Evolutionary conservation across 2,329 filamentous ascomycete genomes (phyloP).

Genomic region (Aspergillus sclerotialis): DNA sequence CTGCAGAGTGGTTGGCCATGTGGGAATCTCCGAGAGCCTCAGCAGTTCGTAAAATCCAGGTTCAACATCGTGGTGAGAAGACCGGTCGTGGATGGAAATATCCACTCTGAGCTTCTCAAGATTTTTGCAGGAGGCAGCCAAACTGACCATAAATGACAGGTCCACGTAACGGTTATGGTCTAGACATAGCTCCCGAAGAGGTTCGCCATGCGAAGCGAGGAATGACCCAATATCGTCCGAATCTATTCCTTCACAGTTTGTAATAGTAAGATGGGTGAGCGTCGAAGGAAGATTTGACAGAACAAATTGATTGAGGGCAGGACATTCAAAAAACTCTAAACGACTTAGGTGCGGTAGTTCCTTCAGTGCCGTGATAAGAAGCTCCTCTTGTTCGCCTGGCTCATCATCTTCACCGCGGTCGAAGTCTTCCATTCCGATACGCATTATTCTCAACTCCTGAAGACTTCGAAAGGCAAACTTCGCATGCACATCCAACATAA

Average conservation of each 20-base stretch:
- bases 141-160: constrained; percentile 62
- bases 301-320: constrained; percentile 60
- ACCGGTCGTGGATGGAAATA: constrained; percentile 67
- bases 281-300: constrained; percentile 61
- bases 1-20: constrained; percentile 69
- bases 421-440: constrained; percentile 20
- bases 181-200: constrained; percentile 62
- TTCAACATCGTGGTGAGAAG: constrained; percentile 61
- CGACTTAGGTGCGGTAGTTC: constrained; percentile 59
- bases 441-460: constrained; percentile 29
- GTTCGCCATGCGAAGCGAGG: constrained; percentile 58
- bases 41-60: constrained; percentile 68
- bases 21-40: constrained; percentile 52
- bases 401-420: constrained; percentile 34
- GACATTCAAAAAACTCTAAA: constrained; percentile 68
- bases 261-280: constrained; percentile 63
- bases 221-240: constrained; percentile 61
- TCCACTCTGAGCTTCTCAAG: constrained; percentile 70
- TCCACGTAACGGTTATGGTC: constrained; percentile 74
- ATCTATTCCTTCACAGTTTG: constrained; percentile 70
- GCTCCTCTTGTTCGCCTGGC: constrained; percentile 15
- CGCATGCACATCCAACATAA: constrained; percentile 48
- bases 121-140: constrained; percentile 62
- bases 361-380: constrained; percentile 43
- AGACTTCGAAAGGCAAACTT: constrained; percentile 47